A percentile compares a stretch with the other conserved stretches of the same genome.
These are phyloP conservation scores for Piper longum DNA, from an alignment of 164 flowering plant species.

Conservation along the genomic window DNA sequence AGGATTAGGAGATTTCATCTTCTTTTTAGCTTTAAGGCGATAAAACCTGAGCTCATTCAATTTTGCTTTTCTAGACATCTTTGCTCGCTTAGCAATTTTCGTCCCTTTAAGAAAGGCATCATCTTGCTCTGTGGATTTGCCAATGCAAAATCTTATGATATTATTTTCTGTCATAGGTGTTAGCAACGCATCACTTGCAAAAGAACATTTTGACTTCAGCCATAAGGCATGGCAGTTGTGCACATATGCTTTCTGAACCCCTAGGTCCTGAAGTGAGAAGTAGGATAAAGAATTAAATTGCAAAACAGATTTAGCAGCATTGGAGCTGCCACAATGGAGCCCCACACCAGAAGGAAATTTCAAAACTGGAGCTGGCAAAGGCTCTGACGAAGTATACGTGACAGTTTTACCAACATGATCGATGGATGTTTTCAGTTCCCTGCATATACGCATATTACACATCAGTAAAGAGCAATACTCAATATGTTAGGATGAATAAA, in stretches of 20 bases:
- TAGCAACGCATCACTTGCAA: constrained; percentile 28
- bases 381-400: not conserved
- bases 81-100: constrained; percentile 20
- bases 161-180: constrained; percentile 39
- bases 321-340: constrained; percentile 7
- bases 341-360: not conserved
- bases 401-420: not conserved
- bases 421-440: not conserved
- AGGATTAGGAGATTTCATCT: constrained; percentile 84
- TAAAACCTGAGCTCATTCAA: constrained; percentile 67
- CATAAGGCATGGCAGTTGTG: constrained; percentile 3
- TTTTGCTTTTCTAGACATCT: constrained; percentile 56
- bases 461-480: not conserved
- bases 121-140: constrained; percentile 12
- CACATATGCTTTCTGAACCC: constrained; percentile 8
- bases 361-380: not conserved
- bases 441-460: not conserved
- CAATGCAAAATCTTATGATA: constrained; percentile 55
- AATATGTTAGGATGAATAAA: no score
- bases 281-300: constrained; percentile 7
- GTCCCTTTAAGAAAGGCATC: constrained; percentile 13
- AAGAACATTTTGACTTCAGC: constrained; percentile 12
- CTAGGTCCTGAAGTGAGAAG: constrained; percentile 1
- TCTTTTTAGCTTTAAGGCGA: constrained; percentile 73
- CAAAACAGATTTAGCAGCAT: constrained; percentile 2